A percentile compares a stretch with the other conserved stretches of the same genome.
Evolutionary conservation across 805 yeast genomes (phyloP).

Genomic region (Ogataea allantospora): DNA sequence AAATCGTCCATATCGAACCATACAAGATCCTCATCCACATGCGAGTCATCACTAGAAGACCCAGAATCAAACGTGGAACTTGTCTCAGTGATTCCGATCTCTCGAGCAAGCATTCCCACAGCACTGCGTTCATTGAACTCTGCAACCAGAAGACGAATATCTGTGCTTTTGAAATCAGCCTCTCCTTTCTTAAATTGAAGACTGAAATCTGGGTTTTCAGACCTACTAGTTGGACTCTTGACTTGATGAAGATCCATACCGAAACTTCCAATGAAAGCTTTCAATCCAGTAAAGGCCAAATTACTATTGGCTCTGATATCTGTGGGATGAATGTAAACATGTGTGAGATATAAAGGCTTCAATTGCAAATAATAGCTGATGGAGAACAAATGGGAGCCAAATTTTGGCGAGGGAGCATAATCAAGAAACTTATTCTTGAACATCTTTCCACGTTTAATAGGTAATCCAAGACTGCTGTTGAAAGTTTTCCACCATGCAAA

Average conservation of each 20-base stretch:
- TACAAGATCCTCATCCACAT: conserved; percentile 16
- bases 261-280: conserved; percentile 55
- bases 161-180: conserved; percentile 65
- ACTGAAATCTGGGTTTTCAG: conserved; percentile 45
- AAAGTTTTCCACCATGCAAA: conserved; percentile 85
- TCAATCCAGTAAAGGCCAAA: conserved; percentile 66
- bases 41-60: conserved; percentile 16
- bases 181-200: conserved; percentile 69
- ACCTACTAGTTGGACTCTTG: conserved; percentile 23
- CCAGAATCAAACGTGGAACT: conserved; percentile 23
- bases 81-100: conserved; percentile 28
- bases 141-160: conserved; percentile 65
- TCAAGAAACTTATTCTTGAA: conserved; percentile 49
- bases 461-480: conserved; percentile 73
- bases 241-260: conserved; percentile 67
- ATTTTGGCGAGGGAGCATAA: conserved; percentile 27
- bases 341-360: conserved; percentile 71
- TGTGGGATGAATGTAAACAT: conserved; percentile 56
- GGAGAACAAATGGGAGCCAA: conserved; percentile 50
- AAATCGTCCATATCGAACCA: conserved; percentile 83
- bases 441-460: conserved; percentile 71
- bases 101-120: conserved; percentile 39
- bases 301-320: conserved; percentile 39
- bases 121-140: conserved; percentile 56
- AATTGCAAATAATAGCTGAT: conserved; percentile 76